Base-by-base conservation (phyloP, 331 rosid genomes). In the Rosa hybrid region DNA sequence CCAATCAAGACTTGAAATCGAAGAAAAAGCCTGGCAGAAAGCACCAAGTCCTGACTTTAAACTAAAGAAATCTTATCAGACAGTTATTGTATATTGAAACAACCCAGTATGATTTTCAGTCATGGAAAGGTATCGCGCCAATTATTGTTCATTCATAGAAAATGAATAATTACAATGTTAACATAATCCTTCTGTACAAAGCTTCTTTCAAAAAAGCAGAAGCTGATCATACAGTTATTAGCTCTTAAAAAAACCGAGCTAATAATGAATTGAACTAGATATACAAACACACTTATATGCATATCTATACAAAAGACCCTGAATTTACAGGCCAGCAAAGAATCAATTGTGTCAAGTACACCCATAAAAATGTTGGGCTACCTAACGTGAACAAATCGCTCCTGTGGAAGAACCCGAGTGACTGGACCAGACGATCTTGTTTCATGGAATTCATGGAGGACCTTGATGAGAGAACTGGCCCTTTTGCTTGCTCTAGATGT, bases 191-290 rank as follows among this genome's bases (percentile, higher is more conserved):
- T 77, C 27, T 78, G 75, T 71, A 83, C 89, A 79, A 78, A 86
- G 94, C 92, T 88, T 86, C 91, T 81, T 90, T 27, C 25, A 18
- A 69, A 83, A 89, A 88, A 69, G 74, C 69, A 81, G 91, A 87
- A 91, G 92, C 94, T 87, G 83, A 74, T 77, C 73, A 34, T 73
- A 77, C 45, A 68, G 77, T 67, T 38, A 85, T 77, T 84, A 87
- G 92, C 95, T 90, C 94, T 88, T 76, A 9, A 77, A 91, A 91
- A 92, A 82, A 50, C 49, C 77, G 85, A 90, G 97, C 97, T 85
- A 89, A 82, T 81, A 88, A 77, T 7, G 68, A 39, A 84, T 65
- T 60, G 50, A 81, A 81, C 70, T 16, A 39, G 57, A 42, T 4
- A 42, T 4, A 16, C 51, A n/a, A 30, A 54, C 23, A 54, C 60